Evolutionary conservation across 2,329 filamentous ascomycete genomes (phyloP), one percentile per base, ranked within the genome.

Genomic region (Ciborinia camelliae): DNA sequence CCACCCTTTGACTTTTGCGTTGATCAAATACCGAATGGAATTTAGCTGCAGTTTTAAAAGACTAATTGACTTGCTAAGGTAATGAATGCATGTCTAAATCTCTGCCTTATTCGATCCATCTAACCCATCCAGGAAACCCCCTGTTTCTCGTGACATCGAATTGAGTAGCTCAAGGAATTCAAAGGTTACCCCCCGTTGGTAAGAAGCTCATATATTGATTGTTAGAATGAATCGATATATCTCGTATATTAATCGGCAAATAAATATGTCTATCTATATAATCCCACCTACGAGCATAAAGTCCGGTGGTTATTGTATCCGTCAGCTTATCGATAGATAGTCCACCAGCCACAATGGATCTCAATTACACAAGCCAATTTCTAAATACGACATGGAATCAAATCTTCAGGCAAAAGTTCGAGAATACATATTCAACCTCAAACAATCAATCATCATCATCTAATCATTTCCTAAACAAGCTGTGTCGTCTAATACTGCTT

Each of bases 11-110:
- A 26, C 20, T 63, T 39, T 10, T 18, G 41, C 20, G 53, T 41
- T 30, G 62, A 63, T 59, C 62, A 43, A 9, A 59, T 63, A 50
- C 32, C 41, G 8, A 57, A 57, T 20, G 2, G 8, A 47, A 20
- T 39, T 10, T 55, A 57, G 51, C 45, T 37, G 30, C 23, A 39
- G 5, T 32, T 55, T 37, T 2, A 30, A 47, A 47, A 30, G 18
- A 45, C 37, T 26, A 30, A 20, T n/a, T n/a, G n/a, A n/a, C n/a
- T n/a, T n/a, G n/a, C n/a, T n/a, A n/a, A n/a, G n/a, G n/a, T n/a
- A n/a, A n/a, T n/a, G n/a, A n/a, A 26, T 10, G 7, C 32, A 45
- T 15, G 32, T 45, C 20, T 23, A 6, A 23, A 47, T n/a, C 55
- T n/a, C 32, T 52, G 58, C 45, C 58, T 61, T 51, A n/a, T 52